phyloP scores from a whole-genome alignment of 805 yeast genomes.

The Hermanozyma aechmeae region DNA sequence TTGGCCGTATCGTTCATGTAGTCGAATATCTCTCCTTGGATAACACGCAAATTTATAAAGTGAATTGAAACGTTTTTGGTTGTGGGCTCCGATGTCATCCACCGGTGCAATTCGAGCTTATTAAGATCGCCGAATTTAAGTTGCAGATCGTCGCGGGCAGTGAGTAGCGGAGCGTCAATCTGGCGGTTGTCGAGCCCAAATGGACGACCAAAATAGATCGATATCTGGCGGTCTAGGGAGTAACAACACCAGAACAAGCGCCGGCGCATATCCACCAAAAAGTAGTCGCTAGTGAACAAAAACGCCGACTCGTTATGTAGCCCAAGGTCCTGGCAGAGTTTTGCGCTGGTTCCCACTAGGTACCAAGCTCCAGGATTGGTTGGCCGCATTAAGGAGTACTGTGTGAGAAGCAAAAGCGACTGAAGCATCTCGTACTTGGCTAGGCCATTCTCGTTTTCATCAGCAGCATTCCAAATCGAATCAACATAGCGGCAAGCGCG shows the following conservation, averaged over 20 bases:
- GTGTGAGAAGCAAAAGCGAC: slow-evolving; percentile 8
- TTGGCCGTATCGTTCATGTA: slow-evolving; percentile 3
- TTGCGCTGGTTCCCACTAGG: slow-evolving; percentile 7
- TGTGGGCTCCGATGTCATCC: neutral
- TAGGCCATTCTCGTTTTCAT: slow-evolving; percentile 1
- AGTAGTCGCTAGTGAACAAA: slow-evolving; percentile 1
- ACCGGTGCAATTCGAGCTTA: neutral
- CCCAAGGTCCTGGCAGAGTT: slow-evolving; percentile 10
- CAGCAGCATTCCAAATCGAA: slow-evolving; percentile 5
- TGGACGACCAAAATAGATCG: slow-evolving; percentile 4
- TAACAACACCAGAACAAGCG: slow-evolving; percentile 7
- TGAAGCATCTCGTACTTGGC: slow-evolving; percentile 9
- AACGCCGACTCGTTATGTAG: slow-evolving; percentile 5
- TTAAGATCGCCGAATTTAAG: neutral
- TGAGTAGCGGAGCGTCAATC: slow-evolving; percentile 3
- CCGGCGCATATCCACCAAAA: slow-evolving; percentile 4
- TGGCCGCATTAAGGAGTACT: slow-evolving; percentile 11
- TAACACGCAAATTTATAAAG: slow-evolving; percentile 4
- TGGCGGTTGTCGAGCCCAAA: slow-evolving; percentile 4
- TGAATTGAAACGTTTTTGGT: slow-evolving; percentile 3
- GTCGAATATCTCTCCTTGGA: slow-evolving; percentile 4
- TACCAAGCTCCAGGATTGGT: slow-evolving; percentile 13
- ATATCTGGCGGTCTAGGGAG: slow-evolving; percentile 5
- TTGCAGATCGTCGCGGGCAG: slow-evolving; percentile 4
- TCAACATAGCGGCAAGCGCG: slow-evolving; percentile 6